These are phyloP conservation scores for Coccomyxa subellipsoidea DNA, from an alignment of 163 green algal genomes.

Conservation along the genomic window DNA sequence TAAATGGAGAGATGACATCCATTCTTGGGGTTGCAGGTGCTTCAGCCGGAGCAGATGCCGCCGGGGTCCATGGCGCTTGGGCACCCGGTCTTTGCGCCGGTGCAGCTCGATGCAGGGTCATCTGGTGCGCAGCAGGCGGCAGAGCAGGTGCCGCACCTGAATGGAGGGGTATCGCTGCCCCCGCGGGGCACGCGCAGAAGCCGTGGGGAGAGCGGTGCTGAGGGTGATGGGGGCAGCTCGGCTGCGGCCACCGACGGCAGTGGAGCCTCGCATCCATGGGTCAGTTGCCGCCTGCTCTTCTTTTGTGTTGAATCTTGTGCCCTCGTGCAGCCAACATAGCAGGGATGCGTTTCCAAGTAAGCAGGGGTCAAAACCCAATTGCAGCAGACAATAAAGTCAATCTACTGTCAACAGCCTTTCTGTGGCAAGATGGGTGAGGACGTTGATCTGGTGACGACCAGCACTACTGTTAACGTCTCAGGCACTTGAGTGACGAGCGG, in stretches of 20 bases:
- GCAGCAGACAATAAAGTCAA: no score
- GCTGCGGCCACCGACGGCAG: neutral
- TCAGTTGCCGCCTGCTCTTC: no score
- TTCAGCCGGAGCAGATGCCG: neutral
- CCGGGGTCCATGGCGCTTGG: neutral
- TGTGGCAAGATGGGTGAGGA: no score
- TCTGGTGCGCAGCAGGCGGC: neutral
- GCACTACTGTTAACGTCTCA: no score
- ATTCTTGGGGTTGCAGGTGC: neutral
- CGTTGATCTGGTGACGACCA: no score
- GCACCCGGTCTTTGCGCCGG: neutral
- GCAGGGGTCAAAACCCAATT: no score
- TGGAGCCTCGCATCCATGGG: neutral
- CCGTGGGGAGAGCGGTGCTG: neutral
- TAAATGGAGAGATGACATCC: neutral
- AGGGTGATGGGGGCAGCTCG: neutral
- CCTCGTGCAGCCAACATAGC: neutral
- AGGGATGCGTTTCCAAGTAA: no score
- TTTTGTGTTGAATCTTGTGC: neutral
- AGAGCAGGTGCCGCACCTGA: neutral
- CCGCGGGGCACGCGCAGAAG: no score
- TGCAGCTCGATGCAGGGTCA: neutral
- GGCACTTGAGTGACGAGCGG: no score
- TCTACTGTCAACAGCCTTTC: no score
- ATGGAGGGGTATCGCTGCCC: neutral